A percentile compares a stretch with the other conserved stretches of the same genome.
Evolutionary conservation across 2,329 filamentous ascomycete genomes (phyloP).

Genomic region (Aureobasidium uvarum): DNA sequence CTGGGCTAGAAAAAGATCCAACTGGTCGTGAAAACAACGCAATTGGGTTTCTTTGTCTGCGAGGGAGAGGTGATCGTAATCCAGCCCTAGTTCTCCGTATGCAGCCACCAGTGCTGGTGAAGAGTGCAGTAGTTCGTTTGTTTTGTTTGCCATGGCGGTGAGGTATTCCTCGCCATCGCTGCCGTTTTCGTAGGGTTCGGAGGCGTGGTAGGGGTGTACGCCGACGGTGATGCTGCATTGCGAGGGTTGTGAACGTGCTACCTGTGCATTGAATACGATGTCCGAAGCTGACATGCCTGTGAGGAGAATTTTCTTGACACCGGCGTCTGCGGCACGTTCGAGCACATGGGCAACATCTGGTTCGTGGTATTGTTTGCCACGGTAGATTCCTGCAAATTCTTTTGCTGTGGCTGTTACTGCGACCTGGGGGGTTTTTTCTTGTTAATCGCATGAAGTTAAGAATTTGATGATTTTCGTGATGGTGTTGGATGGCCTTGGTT

Average conservation of each 20-base stretch:
- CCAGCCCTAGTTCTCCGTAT: conserved; percentile 53
- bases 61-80: conserved; percentile 50
- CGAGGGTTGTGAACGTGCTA: conserved; percentile 32
- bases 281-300: conserved; percentile 45
- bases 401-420: conserved; percentile 39
- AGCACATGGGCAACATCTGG: conserved; percentile 48
- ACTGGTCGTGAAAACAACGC: conserved; percentile 44
- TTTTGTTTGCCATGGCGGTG: conserved; percentile 31
- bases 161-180: conserved; percentile 35
- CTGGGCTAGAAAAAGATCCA: conserved; percentile 42
- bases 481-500: too few species aligned
- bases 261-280: conserved; percentile 37
- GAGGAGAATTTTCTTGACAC: conserved; percentile 45
- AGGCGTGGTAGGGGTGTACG: conserved; percentile 53
- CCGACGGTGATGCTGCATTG: conserved; percentile 50
- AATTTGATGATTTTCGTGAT: too few species aligned
- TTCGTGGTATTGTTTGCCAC: conserved; percentile 50
- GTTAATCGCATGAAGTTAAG: background rate
- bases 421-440: conserved; percentile 32
- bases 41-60: conserved; percentile 47
- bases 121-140: conserved; percentile 33
- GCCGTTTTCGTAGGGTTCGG: conserved; percentile 41
- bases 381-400: conserved; percentile 53
- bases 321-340: conserved; percentile 44
- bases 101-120: conserved; percentile 41